Evolutionary conservation across 2,329 filamentous ascomycete species (phyloP), one percentile per base, ranked within the genome.

Genomic region (Talaromyces sp.): DNA sequence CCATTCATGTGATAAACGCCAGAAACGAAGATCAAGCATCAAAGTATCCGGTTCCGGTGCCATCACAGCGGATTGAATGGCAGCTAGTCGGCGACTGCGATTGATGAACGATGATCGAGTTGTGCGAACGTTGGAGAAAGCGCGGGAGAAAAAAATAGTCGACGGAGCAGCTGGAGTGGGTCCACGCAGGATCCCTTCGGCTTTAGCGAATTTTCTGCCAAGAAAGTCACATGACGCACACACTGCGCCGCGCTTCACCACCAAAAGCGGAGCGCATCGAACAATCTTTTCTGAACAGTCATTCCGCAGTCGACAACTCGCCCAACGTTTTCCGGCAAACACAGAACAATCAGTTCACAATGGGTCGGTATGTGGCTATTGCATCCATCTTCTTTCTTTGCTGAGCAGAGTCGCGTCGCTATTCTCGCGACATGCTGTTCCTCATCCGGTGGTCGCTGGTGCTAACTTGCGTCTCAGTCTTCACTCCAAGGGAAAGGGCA

Each of bases 401-500:
- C 19, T 11, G 44, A 47, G 5, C 44, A 47, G 15, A 17, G 11
- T 53, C 4, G 11, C 49, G 3, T 28, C 49, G 49, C 15, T 25
- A 27, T 58, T 60, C 19, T 17, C 15, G 51, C 17, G 32, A 28
- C 17, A 15, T 39, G 36, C 52, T 11, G 49, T 19, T 55, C 8
- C 49, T 22, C 13, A 52, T 22, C 42, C 27, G 28, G 93, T 32
- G 28, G 93, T 89, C 89, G 32, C 19, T 22, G 42, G 32, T 19
- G 30, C 56, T 59, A 62, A 62, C 44, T 39, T 53, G 3, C 5
- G 8, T 44, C 10, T n/a, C 52, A 62, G 93, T 86, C 89, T 98
- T 89, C 96, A 99, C 89, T 91, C 86, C 87, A 96, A 97, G 77
- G 93, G 95, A 85, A 98, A 98, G 91, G 96, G 95, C 82, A 99